A percentile compares a stretch with the other conserved stretches of the same genome.
Evolutionary conservation across 805 yeast species (phyloP).

Genomic region (Cyberlindnera mrakii): DNA sequence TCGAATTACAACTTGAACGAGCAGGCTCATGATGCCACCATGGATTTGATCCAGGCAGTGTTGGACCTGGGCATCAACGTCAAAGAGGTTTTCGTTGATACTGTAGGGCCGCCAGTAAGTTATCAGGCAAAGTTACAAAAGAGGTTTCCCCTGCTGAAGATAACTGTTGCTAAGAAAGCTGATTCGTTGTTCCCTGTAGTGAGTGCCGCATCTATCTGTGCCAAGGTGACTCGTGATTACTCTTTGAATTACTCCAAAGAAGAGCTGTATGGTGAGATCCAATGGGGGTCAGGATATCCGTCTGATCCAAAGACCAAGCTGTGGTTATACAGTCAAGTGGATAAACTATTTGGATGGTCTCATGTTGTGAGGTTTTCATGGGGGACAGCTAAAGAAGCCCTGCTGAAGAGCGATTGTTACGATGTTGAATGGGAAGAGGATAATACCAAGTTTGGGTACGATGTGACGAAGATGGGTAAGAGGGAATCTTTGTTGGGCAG

Average conservation of each 20-base stretch:
- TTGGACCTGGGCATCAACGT: conserved; percentile 56
- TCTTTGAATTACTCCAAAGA: conserved; percentile 35
- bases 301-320: conserved; percentile 80
- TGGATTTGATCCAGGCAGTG: conserved; percentile 63
- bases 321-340: conserved; percentile 64
- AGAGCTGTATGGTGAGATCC: conserved; percentile 17
- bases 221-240: conserved; percentile 90
- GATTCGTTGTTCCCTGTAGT: conserved; percentile 90
- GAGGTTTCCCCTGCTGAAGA: conserved; percentile 61
- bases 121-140: conserved; percentile 71
- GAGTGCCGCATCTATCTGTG: conserved; percentile 90
- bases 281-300: conserved; percentile 91
- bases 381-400: conserved; percentile 82
- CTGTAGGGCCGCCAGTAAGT: conserved; percentile 90
- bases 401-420: conserved; percentile 46
- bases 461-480: conserved; percentile 12
- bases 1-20: conserved; percentile 72
- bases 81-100: conserved; percentile 78
- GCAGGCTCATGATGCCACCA: conserved; percentile 95
- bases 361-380: conserved; percentile 76
- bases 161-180: conserved; percentile 91
- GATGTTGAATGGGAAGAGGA: conserved; percentile 57
- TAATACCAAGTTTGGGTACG: conserved; percentile 24
- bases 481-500: conserved; percentile 8
- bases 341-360: conserved; percentile 84